Evolutionary conservation across 164 flowering plant genomes (phyloP).

Genomic region (Akebia trifoliata): DNA sequence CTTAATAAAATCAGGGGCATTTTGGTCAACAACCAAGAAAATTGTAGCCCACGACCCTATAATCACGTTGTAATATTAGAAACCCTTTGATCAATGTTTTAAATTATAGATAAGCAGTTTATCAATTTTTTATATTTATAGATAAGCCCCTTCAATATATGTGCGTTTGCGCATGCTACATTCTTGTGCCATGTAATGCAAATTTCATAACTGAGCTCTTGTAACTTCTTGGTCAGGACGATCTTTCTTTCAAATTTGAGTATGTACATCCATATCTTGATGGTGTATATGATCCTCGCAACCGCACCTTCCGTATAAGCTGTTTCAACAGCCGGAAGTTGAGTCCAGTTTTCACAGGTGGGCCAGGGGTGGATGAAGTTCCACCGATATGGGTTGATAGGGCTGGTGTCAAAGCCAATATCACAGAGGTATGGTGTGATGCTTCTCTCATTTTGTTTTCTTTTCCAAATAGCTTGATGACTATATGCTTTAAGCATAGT

Average conservation of each 20-base stretch:
- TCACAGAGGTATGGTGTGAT: slow-evolving; percentile 66
- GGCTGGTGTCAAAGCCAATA: slow-evolving; percentile 83
- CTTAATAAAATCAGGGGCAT: no score
- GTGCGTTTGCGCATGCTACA: no score
- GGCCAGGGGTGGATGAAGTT: slow-evolving; percentile 96
- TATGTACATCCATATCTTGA: slow-evolving; percentile 94
- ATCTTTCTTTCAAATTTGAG: slow-evolving; percentile 95
- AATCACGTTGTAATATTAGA: no score
- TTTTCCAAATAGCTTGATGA: not conserved
- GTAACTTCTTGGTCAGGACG: slow-evolving; percentile 55
- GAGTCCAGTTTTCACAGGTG: slow-evolving; percentile 99
- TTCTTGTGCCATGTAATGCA: no score
- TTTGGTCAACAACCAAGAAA: no score
- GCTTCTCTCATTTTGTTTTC: not conserved
- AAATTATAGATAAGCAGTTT: no score
- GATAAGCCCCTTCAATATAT: no score
- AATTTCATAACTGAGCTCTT: no score
- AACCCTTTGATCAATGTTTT: no score
- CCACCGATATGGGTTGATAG: slow-evolving; percentile 99
- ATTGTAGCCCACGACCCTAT: no score
- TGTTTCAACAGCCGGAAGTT: slow-evolving; percentile 91
- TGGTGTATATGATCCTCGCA: slow-evolving; percentile 75
- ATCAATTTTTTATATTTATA: no score
- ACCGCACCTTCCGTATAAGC: slow-evolving; percentile 78
- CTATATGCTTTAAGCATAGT: not conserved